These are phyloP conservation scores for Adansonia madagascariensis DNA, from an alignment of 441 rosid species.

Conservation along the genomic window DNA sequence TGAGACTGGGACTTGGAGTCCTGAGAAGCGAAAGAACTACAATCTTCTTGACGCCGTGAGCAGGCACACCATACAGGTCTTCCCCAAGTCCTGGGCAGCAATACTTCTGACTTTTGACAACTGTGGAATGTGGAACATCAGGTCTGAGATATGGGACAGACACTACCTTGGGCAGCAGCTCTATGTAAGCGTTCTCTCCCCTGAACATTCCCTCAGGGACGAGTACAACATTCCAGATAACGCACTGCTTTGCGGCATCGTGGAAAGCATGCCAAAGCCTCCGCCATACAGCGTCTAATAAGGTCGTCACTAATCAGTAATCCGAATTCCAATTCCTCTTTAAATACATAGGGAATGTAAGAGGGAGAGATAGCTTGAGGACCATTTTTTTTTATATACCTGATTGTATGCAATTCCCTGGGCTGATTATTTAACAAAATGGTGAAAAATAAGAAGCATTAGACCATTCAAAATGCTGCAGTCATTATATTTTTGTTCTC, in stretches of 20 bases:
- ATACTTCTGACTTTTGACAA: constrained; percentile 74
- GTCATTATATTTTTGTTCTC: too few species aligned
- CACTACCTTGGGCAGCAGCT: constrained; percentile 39
- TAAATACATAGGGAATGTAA: not conserved
- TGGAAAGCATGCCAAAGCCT: constrained; percentile 61
- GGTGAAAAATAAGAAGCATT: not conserved
- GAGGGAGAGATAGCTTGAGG: not conserved
- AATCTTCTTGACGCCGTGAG: constrained; percentile 77
- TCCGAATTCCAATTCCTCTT: constrained; percentile 14
- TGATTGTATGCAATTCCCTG: not conserved
- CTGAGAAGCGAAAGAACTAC: constrained; percentile 69
- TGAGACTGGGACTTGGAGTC: constrained; percentile 70
- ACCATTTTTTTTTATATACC: not conserved
- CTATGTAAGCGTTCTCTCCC: constrained; percentile 63
- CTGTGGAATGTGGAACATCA: constrained; percentile 84
- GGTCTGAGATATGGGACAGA: constrained; percentile 60
- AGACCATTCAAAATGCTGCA: too few species aligned
- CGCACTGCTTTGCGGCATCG: constrained; percentile 57
- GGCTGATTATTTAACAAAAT: not conserved
- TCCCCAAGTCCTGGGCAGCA: constrained; percentile 78
- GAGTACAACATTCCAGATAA: constrained; percentile 73
- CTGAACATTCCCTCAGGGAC: constrained; percentile 62
- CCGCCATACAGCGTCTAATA: constrained; percentile 49
- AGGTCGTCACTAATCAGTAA: not conserved
- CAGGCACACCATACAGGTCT: constrained; percentile 80